Evolutionary conservation across 768 basidiomycete genomes (phyloP), one percentile per base, ranked within the genome.

Genomic region (Holtermannia corniformis): DNA sequence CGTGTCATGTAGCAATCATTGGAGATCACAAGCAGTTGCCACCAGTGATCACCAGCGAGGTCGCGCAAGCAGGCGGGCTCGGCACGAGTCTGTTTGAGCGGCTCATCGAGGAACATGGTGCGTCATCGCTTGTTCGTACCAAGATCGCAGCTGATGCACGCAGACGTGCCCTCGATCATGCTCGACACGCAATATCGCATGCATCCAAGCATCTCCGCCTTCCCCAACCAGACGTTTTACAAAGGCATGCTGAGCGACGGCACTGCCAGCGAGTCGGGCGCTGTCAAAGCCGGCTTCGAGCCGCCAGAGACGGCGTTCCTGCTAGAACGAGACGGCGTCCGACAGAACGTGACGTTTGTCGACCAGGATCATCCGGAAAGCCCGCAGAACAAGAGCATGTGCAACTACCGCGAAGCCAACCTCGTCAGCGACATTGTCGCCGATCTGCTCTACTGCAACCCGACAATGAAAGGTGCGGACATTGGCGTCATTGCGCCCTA

Each of bases 21-120:
- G 91, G 91, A n/a, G 91, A 96, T 73, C 91, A 96, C 72, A 93
- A 93, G 65, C 91, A 96, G 67, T 77, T 96, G 10, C 89, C 91
- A 5, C 89, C 91, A 0, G 81, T 93, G 56, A 87, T 93, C 52
- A 76, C 81, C 20, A 88, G 85, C 56, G 77, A 78, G 20, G 82
- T 87, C 65, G 91, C 89, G 0, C 78, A 80, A 60, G 72, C 78
- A 20, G 80, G 80, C 16, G 88, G 88, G 1, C 75, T 95, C 16
- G 82, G 82, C 12, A 78, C 81, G 23, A 87, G 86, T 73, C 77
- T 96, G 20, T 96, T 96, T 58, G 92, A 96, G 70, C 77, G 91
- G 32, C 75, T 96, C 50, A 85, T 85, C n/a, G 80, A 84, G 63
- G 85, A 88, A 77, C 78, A 81, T 47, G 75, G 90, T 90, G 59